A percentile compares a stretch with the other conserved stretches of the same genome.
These are phyloP conservation scores for Datura wrightii DNA, from an alignment of 257 asterid species.

Conservation along the genomic window DNA sequence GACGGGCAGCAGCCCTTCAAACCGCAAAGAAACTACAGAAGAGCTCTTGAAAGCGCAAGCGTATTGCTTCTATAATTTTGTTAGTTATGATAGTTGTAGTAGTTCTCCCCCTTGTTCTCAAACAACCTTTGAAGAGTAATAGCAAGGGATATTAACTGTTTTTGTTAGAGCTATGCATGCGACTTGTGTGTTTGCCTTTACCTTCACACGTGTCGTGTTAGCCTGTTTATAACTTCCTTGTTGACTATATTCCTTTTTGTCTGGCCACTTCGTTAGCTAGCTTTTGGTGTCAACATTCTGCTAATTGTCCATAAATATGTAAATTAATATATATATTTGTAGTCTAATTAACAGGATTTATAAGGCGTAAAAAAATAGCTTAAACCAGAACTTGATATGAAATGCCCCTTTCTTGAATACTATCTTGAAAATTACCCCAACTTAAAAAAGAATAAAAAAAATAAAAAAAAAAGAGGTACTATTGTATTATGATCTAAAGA, in stretches of 20 bases:
- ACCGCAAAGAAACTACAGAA: conserved; percentile 66
- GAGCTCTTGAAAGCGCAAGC: conserved; percentile 72
- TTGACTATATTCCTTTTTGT: neutral
- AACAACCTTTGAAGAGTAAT: conserved; percentile 62
- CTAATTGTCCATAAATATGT: neutral
- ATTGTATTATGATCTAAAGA: no score
- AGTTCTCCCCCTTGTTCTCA: conserved; percentile 41
- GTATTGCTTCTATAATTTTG: conserved; percentile 57
- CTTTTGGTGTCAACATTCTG: neutral
- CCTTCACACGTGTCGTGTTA: no score
- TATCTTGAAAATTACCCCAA: neutral
- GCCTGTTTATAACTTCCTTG: no score
- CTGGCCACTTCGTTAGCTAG: no score
- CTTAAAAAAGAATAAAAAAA: no score
- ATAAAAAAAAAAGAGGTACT: no score
- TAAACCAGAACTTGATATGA: neutral
- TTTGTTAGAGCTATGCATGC: conserved; percentile 24
- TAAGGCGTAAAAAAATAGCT: neutral
- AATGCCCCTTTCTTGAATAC: neutral
- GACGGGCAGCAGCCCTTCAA: conserved; percentile 65
- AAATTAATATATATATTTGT: neutral
- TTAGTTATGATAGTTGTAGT: conserved; percentile 48
- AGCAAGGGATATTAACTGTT: conserved; percentile 50
- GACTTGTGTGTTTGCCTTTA: conserved; percentile 14
- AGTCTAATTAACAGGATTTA: neutral